phyloP scores from a whole-genome alignment of 176 grass and related monocot genomes.

The Chrysopogon serrulatus region DNA sequence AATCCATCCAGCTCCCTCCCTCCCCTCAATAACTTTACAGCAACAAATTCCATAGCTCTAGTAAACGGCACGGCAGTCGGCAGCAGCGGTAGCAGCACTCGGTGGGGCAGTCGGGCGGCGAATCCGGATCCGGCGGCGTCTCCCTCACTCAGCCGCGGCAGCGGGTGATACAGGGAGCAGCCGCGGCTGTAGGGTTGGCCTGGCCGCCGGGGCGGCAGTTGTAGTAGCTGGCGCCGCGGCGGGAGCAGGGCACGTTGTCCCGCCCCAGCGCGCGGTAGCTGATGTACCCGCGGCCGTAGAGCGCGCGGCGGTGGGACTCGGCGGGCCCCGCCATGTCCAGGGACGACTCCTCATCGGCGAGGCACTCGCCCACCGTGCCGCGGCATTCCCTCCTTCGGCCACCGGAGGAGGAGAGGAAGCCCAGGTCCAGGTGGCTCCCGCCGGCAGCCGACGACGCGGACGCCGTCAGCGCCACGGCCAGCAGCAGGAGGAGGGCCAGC shows the following conservation, averaged over 20 bases:
- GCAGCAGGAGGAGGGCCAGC: slow-evolving; percentile 4
- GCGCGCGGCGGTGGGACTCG: slow-evolving; percentile 41
- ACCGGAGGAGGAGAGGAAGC: neutral
- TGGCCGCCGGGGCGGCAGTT: slow-evolving; percentile 72
- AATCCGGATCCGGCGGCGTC: neutral
- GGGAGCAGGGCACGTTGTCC: slow-evolving; percentile 60
- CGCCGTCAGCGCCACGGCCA: neutral
- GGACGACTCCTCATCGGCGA: slow-evolving; percentile 7
- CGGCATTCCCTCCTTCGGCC: slow-evolving; percentile 12
- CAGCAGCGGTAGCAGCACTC: no score
- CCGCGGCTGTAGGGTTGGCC: slow-evolving; percentile 75
- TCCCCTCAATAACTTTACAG: no score
- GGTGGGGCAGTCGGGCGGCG: no score
- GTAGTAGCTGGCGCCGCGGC: slow-evolving; percentile 74
- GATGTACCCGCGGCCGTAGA: slow-evolving; percentile 43
- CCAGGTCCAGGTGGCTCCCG: slow-evolving; percentile 16
- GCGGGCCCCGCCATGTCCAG: slow-evolving; percentile 13
- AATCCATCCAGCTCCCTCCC: no score
- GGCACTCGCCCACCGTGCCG: slow-evolving; percentile 45
- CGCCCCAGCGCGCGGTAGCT: slow-evolving; percentile 61
- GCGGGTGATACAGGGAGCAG: slow-evolving; percentile 67
- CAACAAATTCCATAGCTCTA: no score
- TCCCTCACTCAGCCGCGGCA: slow-evolving; percentile 54
- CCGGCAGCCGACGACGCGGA: neutral
- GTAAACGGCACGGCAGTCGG: no score